These are phyloP conservation scores for Syzygium aqueum DNA, from an alignment of 345 rosid genomes.

Conservation along the genomic window DNA sequence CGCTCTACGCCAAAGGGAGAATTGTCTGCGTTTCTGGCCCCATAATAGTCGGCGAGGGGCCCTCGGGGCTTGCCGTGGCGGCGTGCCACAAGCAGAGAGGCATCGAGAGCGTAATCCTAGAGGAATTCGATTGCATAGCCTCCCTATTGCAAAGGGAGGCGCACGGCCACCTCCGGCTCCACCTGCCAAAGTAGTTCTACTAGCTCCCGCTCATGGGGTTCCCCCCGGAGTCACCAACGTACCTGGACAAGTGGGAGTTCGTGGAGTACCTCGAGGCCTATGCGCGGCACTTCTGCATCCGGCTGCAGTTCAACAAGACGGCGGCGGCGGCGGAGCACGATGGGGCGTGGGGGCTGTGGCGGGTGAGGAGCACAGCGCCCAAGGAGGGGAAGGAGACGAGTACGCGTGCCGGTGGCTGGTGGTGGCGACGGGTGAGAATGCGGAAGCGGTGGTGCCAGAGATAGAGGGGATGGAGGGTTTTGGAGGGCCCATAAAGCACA, in stretches of 20 bases:
- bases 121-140: slow-evolving; percentile 65
- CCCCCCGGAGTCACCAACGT: slow-evolving; percentile 46
- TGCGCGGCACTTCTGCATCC: slow-evolving; percentile 23
- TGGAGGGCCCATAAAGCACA: slow-evolving; percentile 48
- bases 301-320: slow-evolving; percentile 43
- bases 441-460: slow-evolving; percentile 62
- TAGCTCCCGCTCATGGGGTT: slow-evolving; percentile 70
- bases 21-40: slow-evolving; percentile 29
- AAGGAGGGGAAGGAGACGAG: slow-evolving; percentile 19
- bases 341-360: slow-evolving; percentile 34
- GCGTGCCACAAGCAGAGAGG: slow-evolving; percentile 52
- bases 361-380: slow-evolving; percentile 31
- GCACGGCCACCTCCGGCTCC: slow-evolving; percentile 72
- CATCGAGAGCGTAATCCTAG: slow-evolving; percentile 41
- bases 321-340: slow-evolving; percentile 52
- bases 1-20: slow-evolving; percentile 15
- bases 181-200: slow-evolving; percentile 71
- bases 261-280: slow-evolving; percentile 52
- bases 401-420: slow-evolving; percentile 66
- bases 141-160: slow-evolving; percentile 76
- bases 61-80: slow-evolving; percentile 70
- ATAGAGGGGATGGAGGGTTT: slow-evolving; percentile 64
- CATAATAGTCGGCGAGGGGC: slow-evolving; percentile 75
- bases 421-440: slow-evolving; percentile 96
- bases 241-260: slow-evolving; percentile 71